phyloP scores from a whole-genome alignment of 2,329 filamentous ascomycete genomes.

The Fusarium sp. region DNA sequence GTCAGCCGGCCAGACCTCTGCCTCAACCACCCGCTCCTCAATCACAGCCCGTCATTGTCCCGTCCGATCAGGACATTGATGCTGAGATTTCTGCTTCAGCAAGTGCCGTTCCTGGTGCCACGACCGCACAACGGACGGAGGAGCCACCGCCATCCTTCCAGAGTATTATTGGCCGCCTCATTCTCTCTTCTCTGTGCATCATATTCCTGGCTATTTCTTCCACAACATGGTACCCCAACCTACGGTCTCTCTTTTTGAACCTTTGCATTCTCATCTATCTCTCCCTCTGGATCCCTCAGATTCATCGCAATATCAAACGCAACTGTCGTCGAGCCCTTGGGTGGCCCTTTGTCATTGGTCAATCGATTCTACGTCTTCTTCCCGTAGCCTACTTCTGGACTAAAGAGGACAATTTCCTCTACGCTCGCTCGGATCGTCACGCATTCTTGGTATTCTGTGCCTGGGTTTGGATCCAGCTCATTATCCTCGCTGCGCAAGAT shows the following conservation, averaged over 20 bases:
- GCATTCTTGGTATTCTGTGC: constrained; percentile 70
- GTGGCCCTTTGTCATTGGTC: constrained; percentile 90
- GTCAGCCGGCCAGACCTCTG: constrained; percentile 33
- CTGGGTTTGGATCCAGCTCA: constrained; percentile 91
- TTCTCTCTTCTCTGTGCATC: constrained; percentile 66
- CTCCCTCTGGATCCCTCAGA: constrained; percentile 93
- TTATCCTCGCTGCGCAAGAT: constrained; percentile 83
- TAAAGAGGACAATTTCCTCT: constrained; percentile 82
- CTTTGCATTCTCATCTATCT: constrained; percentile 79
- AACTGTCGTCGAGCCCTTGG: constrained; percentile 92
- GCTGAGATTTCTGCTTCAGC: constrained; percentile 66
- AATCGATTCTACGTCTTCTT: constrained; percentile 80
- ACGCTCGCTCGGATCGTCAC: constrained; percentile 74
- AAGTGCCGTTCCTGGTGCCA: constrained; percentile 50
- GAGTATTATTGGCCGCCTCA: constrained; percentile 67
- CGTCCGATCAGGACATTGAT: constrained; percentile 73
- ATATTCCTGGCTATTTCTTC: constrained; percentile 71
- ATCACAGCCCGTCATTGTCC: constrained; percentile 66
- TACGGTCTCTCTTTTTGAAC: constrained; percentile 70
- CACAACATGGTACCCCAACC: constrained; percentile 67
- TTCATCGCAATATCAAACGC: constrained; percentile 87
- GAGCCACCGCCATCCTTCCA: constrained; percentile 60
- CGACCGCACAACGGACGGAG: constrained; percentile 43
- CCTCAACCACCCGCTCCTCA: constrained; percentile 32
- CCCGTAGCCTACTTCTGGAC: constrained; percentile 91